Base-by-base conservation (phyloP, 495 filamentous ascomycete species). In the Lasiosphaeria ovina region DNA sequence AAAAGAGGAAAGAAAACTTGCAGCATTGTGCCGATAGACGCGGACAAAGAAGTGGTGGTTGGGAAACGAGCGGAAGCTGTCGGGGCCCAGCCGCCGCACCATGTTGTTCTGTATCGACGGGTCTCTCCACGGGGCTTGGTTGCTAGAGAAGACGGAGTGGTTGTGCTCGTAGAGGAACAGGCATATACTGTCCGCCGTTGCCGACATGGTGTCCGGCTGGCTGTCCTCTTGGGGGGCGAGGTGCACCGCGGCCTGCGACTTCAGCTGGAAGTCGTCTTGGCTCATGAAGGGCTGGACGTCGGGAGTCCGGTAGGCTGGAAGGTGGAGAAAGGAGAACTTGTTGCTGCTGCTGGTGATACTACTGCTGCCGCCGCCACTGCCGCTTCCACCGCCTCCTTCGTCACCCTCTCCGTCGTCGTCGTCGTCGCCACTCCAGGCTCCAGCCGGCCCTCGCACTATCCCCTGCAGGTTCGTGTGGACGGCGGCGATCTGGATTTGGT, bases 21-120 rank as follows among this genome's bases (percentile, higher is more conserved):
- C 78, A 34, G 74, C 76, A 44, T 61, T 74, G 40, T 69, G 76
- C 7, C 77, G 74, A 47, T 76, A 81, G 24, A 80, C 72, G 2
- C 79, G 73, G 31, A 71, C 76, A 52, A 79, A 80, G 60, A 79
- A 81, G 63, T 81, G 77, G 59, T 81, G 79, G 8, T 70, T 67
- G 4, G 79, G 79, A 51, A 81, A 81, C 0, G 62, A 58, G 31
- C 70, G 73, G 33, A 79, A 80, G 36, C 58, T 59, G 1, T 64
- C 58, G 3, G 79, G 77, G 1, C 77, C 79, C 9, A 64, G 66
- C n/a, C 69, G 67, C 14, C 74, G 67, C 45, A 79, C 68, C 6
- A 48, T 36, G 50, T 77, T 72, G 57, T 60, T 38, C 16, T 70
- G 60, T 12, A 44, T 59, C 2, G 69, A 47, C 1, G 66, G 38